A percentile compares a stretch with the other conserved stretches of the same genome.
phyloP scores from a whole-genome alignment of 306 rosid species.

The Coriaria nepalensis region DNA sequence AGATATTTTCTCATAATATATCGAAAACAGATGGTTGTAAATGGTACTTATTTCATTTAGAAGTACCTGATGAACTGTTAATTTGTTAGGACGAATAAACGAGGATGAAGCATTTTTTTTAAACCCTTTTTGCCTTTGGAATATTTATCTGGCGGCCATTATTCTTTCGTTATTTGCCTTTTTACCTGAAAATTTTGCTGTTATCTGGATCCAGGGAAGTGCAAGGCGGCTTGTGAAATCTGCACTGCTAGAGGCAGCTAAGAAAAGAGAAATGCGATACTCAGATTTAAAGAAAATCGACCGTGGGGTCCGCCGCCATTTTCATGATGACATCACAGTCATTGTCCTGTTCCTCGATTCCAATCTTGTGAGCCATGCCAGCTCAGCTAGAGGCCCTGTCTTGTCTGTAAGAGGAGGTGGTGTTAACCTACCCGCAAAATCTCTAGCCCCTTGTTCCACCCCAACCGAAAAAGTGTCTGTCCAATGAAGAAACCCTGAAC shows the following conservation, averaged over 20 bases:
- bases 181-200: too few relatives aligned
- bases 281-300: constrained; percentile 87
- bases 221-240: constrained; percentile 82
- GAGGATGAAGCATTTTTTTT: too few relatives aligned
- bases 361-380: constrained; percentile 61
- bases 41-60: too few relatives aligned
- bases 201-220: constrained; percentile 42
- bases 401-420: constrained; percentile 71
- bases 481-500: constrained; percentile 16
- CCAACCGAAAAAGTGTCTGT: constrained; percentile 19
- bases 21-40: too few relatives aligned
- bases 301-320: constrained; percentile 88
- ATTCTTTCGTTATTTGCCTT: too few relatives aligned
- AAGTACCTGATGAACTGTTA: too few relatives aligned
- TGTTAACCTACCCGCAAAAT: constrained; percentile 28
- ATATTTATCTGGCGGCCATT: too few relatives aligned
- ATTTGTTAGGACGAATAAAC: too few relatives aligned
- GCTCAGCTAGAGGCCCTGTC: constrained; percentile 41
- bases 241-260: constrained; percentile 83
- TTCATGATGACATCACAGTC: constrained; percentile 80
- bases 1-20: constrained; percentile 17
- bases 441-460: constrained; percentile 26
- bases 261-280: constrained; percentile 88
- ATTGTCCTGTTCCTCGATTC: constrained; percentile 62
- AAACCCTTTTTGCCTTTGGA: too few relatives aligned